A percentile compares a stretch with the other conserved stretches of the same genome.
Conservation (phyloP, 2,329 filamentous ascomycete species). For the Sporothrix pallida region DNA sequence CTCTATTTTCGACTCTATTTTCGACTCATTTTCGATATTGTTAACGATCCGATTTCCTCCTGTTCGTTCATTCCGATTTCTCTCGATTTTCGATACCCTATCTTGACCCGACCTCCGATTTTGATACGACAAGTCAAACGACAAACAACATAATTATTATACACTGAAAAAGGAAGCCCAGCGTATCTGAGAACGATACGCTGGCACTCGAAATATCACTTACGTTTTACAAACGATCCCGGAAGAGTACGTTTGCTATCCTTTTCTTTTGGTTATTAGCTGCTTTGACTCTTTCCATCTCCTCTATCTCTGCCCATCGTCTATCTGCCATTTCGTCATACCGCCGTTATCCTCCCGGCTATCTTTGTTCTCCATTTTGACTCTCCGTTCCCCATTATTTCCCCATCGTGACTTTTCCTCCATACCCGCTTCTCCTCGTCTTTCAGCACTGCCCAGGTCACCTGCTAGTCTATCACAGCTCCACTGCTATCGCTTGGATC, state of each 20-base stretch:
- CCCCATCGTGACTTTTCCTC: constrained; percentile 21
- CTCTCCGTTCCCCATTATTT: constrained; percentile 2
- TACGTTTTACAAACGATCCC: constrained; percentile 16
- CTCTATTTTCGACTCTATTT: not conserved
- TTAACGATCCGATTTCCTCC: not conserved
- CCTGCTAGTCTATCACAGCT: not conserved
- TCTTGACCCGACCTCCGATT: not conserved
- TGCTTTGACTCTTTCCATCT: not conserved
- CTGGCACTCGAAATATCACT: not conserved
- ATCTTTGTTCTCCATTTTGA: constrained; percentile 19
- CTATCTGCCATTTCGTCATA: not conserved
- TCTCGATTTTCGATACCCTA: not conserved
- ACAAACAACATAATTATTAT: not conserved
- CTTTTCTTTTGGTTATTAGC: not conserved
- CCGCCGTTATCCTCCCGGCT: constrained; percentile 4
- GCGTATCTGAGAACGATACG: not conserved
- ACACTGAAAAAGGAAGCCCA: not conserved
- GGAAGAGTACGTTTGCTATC: constrained; percentile 22
- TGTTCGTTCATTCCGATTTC: constrained; percentile 4
- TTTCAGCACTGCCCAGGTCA: not conserved
- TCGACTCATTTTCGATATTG: not conserved
- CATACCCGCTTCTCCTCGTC: not conserved
- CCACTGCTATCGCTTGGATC: constrained; percentile 19
- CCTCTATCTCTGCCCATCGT: not conserved
- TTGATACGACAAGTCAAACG: constrained; percentile 6